Evolutionary conservation across 2,329 filamentous ascomycete species (phyloP).

Genomic region (Fusarium sp.): DNA sequence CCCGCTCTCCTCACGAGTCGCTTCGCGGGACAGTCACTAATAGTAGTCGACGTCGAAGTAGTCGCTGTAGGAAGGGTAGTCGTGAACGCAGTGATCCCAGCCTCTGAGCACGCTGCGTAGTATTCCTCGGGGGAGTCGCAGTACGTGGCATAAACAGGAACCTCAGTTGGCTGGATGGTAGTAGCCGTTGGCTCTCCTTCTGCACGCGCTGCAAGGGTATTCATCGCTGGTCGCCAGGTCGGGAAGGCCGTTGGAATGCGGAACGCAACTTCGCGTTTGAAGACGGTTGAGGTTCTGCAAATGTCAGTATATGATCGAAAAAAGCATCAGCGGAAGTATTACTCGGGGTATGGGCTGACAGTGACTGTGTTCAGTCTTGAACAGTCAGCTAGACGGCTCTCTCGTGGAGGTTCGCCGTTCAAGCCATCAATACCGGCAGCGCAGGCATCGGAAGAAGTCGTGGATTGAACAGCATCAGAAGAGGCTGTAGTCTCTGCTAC

Average conservation of each 20-base stretch:
- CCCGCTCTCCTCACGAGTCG: background rate
- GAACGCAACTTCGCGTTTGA: background rate
- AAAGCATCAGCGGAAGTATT: background rate
- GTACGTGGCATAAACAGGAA: constrained; percentile 12
- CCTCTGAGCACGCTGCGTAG: constrained; percentile 16
- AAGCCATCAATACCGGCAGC: background rate
- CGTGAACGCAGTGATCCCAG: background rate
- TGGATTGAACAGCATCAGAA: background rate
- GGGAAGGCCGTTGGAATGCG: constrained; percentile 7
- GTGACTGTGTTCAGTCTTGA: background rate
- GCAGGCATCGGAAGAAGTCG: background rate
- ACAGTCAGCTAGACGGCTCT: constrained; percentile 14
- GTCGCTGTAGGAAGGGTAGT: constrained; percentile 8
- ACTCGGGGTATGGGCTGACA: constrained; percentile 14
- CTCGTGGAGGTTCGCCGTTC: background rate
- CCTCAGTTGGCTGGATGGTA: constrained; percentile 8
- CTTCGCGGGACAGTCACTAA: background rate
- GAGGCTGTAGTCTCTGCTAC: background rate
- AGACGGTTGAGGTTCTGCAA: background rate
- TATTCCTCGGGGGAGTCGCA: constrained; percentile 13
- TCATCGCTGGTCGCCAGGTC: background rate
- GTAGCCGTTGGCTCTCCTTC: background rate
- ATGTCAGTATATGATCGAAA: background rate
- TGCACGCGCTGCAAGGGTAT: background rate
- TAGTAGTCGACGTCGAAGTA: background rate